These are phyloP conservation scores for Schwanniomyces polymorphus DNA, from an alignment of 805 yeast species.

Conservation along the genomic window DNA sequence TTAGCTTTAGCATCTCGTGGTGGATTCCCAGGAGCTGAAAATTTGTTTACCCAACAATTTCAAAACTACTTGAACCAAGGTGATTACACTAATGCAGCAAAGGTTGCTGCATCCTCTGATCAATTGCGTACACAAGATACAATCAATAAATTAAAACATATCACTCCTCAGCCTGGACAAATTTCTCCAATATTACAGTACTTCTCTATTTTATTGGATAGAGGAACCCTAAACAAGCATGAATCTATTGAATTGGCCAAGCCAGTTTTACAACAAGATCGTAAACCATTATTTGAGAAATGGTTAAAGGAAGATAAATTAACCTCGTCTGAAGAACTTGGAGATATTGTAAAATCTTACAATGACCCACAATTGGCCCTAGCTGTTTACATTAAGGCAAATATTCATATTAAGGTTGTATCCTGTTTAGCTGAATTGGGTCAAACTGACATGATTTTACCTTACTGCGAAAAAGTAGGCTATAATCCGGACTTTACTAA, in stretches of 20 bases:
- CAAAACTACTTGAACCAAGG: conserved; percentile 81
- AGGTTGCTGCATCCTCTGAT: conserved; percentile 93
- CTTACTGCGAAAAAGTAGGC: conserved; percentile 86
- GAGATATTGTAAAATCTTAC: conserved; percentile 89
- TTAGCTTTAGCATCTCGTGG: conserved; percentile 90
- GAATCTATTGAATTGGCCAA: conserved; percentile 94
- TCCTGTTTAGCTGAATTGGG: conserved; percentile 92
- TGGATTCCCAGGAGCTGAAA: conserved; percentile 96
- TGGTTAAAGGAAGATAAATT: conserved; percentile 95
- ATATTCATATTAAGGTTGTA: conserved; percentile 85
- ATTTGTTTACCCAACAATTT: conserved; percentile 86
- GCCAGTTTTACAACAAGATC: conserved; percentile 93
- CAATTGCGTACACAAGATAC: conserved; percentile 93
- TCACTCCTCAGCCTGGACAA: conserved; percentile 92
- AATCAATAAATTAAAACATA: conserved; percentile 84
- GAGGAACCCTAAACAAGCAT: conserved; percentile 86
- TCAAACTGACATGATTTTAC: conserved; percentile 92
- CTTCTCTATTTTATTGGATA: conserved; percentile 86
- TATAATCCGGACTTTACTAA: conserved; percentile 89
- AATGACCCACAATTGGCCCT: conserved; percentile 79
- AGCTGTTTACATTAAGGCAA: conserved; percentile 85
- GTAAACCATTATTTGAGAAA: conserved; percentile 90
- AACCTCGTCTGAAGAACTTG: conserved; percentile 94
- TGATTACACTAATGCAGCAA: conserved; percentile 90
- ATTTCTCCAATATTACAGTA: conserved; percentile 93